Evolutionary conservation across 345 rosid genomes (phyloP), one percentile per base, ranked within the genome.

Genomic region (Brassica cretica): DNA sequence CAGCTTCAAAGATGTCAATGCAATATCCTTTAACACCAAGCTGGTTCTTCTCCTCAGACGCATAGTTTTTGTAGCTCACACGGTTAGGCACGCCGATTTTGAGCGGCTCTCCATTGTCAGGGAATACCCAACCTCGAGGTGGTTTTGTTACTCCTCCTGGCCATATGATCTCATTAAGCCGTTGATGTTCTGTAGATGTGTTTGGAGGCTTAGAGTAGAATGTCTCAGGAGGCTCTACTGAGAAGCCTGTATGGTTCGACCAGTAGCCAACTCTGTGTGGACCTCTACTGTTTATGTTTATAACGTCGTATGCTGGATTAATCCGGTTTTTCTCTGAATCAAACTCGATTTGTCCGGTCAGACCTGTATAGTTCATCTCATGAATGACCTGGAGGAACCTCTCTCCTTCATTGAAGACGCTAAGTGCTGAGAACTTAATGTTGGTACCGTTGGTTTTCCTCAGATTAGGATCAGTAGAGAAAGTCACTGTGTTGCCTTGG

Each of bases 91-190:
- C 97, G 0, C 84, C 92, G 59, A 92, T 92, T 24, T 83, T 82
- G 25, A 94, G 85, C 5, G 95, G 91, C 79, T 82, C 78, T 73
- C 97, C 97, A 66, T 94, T 92, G 83, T 91, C 81, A 5, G 97
- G 92, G 82, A 94, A 92, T 8, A 92, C 95, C 97, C 98, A 92
- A 61, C 98, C 98, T 70, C 86, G 88, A 7, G 97, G 98, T 5
- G 37, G 60, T 7, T 18, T n/a, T 4, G 84, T 32, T 68, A 70
- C 76, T 84, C 88, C 87, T 32, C 98, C 98, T 1, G 98, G 98
- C 98, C 98, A 94, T 77, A 91, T 88, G 68, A 82, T 88, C 49
- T 82, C 67, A 66, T 85, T 68, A 67, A 94, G 95, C 46, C 72
- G 86, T 60, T 88, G 97, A 71, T 76, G 83, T 32, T 83, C 77